Conservation (phyloP, 2,329 filamentous ascomycete genomes). For the Hypoxylon sp. region DNA sequence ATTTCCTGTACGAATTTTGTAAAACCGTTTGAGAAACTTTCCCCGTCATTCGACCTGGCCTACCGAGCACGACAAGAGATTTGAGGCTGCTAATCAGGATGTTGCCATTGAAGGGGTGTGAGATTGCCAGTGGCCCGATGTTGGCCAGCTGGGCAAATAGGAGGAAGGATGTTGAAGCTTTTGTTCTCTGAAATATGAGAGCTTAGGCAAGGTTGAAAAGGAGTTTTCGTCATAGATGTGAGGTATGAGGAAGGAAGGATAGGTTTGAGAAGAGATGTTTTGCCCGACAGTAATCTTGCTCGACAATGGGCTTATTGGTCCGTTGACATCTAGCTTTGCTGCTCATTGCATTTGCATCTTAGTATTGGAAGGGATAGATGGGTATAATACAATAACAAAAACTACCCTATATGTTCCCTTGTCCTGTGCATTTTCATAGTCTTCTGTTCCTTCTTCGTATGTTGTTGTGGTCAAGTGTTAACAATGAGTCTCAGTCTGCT, state of each 20-base stretch:
- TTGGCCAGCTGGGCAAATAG: conserved; percentile 4
- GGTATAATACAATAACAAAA: conserved; percentile 42
- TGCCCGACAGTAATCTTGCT: conserved; percentile 21
- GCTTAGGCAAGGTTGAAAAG: conserved; percentile 16
- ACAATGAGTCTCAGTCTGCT: too few species aligned
- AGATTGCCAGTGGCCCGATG: conserved; percentile 3
- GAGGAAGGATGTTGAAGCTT: conserved; percentile 6
- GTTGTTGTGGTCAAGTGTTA: too few species aligned
- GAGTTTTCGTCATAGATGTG: conserved; percentile 10
- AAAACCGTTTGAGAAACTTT: conserved; percentile 48
- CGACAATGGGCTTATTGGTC: conserved; percentile 26
- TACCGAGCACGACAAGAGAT: conserved; percentile 11
- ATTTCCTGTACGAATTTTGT: conserved; percentile 47
- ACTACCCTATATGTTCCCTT: too few species aligned
- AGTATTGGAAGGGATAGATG: conserved; percentile 37
- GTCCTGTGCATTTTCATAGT: too few species aligned
- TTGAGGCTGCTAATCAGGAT: conserved; percentile 12
- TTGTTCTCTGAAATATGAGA: conserved; percentile 35
- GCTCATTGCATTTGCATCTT: conserved; percentile 35
- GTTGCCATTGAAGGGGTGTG: conserved; percentile 1
- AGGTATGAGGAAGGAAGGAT: conserved; percentile 20
- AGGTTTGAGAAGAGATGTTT: conserved; percentile 18
- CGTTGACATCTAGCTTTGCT: too few species aligned
- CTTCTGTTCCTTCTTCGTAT: too few species aligned
- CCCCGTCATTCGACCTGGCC: conserved; percentile 37